Conservation (phyloP, 768 basidiomycete species). For the Rubroboletus satanas region DNA sequence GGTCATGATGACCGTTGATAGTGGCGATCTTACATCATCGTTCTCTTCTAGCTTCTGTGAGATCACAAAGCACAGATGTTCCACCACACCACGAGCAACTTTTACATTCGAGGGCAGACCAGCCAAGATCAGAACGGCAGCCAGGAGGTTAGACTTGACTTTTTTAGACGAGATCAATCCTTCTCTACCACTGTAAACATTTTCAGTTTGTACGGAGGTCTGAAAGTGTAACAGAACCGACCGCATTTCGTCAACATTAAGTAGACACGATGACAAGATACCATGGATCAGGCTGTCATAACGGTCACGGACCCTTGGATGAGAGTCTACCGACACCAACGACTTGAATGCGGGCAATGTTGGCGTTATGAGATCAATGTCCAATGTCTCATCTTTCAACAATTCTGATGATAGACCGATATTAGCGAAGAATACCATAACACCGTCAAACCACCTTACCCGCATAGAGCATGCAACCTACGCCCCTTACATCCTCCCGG, state of each 20-base stretch:
- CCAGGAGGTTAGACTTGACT: conserved; percentile 86
- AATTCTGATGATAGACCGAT: conserved; percentile 47
- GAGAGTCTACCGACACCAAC: conserved; percentile 52
- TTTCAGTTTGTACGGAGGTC: conserved; percentile 2
- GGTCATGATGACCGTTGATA: background rate
- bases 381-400: conserved; percentile 80
- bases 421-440: background rate
- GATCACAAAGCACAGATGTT: conserved; percentile 82
- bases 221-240: conserved; percentile 34
- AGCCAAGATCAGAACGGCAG: conserved; percentile 81
- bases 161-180: conserved; percentile 76
- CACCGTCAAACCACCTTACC: conserved; percentile 39
- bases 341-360: conserved; percentile 77
- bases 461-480: conserved; percentile 75
- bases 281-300: conserved; percentile 70
- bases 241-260: conserved; percentile 92
- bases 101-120: conserved; percentile 63
- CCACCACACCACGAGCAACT: conserved; percentile 70
- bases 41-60: conserved; percentile 71
- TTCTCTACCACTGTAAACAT: conserved; percentile 61
- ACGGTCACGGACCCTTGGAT: conserved; percentile 42
- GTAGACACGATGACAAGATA: conserved; percentile 77
- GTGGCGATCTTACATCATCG: conserved; percentile 51
- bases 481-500: conserved; percentile 73
- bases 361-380: conserved; percentile 75